These are phyloP conservation scores for Candida sp. DNA, from an alignment of 1,139 yeast species.

Conservation along the genomic window DNA sequence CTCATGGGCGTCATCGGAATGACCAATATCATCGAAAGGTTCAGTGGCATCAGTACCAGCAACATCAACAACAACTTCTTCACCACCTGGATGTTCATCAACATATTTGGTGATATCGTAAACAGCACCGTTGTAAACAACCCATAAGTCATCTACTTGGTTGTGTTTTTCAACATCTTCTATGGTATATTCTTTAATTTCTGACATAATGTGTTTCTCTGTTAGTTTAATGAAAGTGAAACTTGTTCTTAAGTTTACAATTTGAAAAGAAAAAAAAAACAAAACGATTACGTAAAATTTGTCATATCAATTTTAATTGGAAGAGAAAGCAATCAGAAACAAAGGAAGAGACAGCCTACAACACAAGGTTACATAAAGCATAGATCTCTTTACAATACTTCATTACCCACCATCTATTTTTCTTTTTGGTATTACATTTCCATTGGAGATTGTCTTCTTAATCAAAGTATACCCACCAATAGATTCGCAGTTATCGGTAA, in stretches of 20 bases:
- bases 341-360: no score
- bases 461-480: no score
- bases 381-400: no score
- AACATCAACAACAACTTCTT: constrained; percentile 86
- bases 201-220: background rate
- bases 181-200: constrained; percentile 21
- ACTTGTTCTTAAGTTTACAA: background rate
- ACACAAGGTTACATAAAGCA: no score
- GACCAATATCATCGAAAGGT: constrained; percentile 95
- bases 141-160: constrained; percentile 80
- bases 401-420: no score
- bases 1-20: constrained; percentile 92
- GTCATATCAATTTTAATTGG: background rate
- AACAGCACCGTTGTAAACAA: constrained; percentile 86
- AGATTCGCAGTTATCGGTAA: no score
- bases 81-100: constrained; percentile 98
- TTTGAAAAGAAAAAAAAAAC: background rate
- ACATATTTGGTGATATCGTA: constrained; percentile 81
- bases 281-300: background rate
- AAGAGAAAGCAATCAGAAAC: no score
- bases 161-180: constrained; percentile 81
- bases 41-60: constrained; percentile 95
- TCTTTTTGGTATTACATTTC: no score
- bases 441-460: no score
- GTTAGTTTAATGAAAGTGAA: background rate